These are phyloP conservation scores for Pseudogymnoascus pannorum DNA, from an alignment of 2,329 filamentous ascomycete genomes.

Conservation along the genomic window DNA sequence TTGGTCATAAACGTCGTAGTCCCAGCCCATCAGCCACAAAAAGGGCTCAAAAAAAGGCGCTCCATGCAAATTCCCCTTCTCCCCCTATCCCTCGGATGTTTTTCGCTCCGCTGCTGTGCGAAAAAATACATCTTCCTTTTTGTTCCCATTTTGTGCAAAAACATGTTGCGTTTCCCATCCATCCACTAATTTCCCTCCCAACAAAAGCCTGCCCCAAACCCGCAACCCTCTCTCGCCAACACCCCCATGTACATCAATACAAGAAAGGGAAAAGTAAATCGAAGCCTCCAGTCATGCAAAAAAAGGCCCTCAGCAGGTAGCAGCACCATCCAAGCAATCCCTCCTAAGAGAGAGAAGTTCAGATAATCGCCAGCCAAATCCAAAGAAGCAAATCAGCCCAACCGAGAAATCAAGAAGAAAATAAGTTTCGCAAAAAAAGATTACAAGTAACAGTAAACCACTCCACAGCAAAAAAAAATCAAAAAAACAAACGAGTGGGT, in stretches of 20 bases:
- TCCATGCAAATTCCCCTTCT: not conserved
- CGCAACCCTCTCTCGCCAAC: not conserved
- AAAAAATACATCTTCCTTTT: not conserved
- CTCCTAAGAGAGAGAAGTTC: not conserved
- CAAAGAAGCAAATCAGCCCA: not conserved
- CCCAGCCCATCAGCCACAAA: not conserved
- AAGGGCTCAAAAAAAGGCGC: not conserved
- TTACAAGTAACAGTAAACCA: conserved; percentile 6
- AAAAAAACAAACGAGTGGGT: not conserved
- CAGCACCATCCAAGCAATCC: not conserved
- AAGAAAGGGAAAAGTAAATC: conserved; percentile 1
- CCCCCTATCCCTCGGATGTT: not conserved
- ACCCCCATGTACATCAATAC: conserved; percentile 6
- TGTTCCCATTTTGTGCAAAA: not conserved
- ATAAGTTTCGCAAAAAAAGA: not conserved
- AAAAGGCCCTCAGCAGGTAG: not conserved
- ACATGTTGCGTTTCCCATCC: not conserved
- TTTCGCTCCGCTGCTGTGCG: not conserved
- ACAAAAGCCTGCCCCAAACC: not conserved
- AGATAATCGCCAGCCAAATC: not conserved
- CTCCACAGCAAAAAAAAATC: not conserved
- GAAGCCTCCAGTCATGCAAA: not conserved
- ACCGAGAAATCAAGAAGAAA: not conserved
- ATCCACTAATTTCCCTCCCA: not conserved
- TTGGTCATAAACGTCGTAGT: conserved; percentile 1